Evolutionary conservation across 495 filamentous ascomycete species (phyloP), one percentile per base, ranked within the genome.

Genomic region (Peziza echinospora): DNA sequence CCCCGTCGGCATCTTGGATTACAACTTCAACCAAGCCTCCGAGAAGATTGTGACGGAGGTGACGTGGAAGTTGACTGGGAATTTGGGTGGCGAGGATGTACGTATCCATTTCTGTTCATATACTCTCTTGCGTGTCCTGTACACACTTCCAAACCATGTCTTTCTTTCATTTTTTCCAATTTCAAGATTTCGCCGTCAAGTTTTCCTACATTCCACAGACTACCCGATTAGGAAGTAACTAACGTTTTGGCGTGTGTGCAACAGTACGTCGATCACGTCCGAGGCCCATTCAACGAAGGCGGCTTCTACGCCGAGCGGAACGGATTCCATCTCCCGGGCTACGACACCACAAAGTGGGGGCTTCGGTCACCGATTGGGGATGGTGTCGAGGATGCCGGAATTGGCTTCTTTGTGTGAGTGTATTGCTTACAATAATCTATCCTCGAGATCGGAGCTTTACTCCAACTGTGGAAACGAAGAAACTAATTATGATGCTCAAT

Each of bases 221-320:
- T n/a, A n/a, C n/a, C n/a, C n/a, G n/a, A n/a, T n/a, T n/a, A n/a
- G n/a, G n/a, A n/a, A n/a, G n/a, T n/a, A n/a, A n/a, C n/a, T n/a
- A n/a, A n/a, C 22, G 19, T 5, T n/a, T 46, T 23, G 8, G 16
- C 44, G 46, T 37, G 47, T 23, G 0, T 17, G 11, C 43, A 24
- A 11, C 13, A 76, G 41, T 84, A 82, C 60, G 28, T 51, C 0
- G 82, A 89, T 52, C 63, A 65, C 19, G 60, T 62, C 1, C 73
- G 80, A 26, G 82, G 82, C 9, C 82, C 80, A 2, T 56, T 85
- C 26, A 89, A 89, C 52, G 82, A 86, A 57, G 80, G 80, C 24
- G 79, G 74, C n/a, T 34, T 34, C n/a, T 82, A 65, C 51, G 69
- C 71, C 24, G 80, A 84, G 54, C 66, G 80, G 16, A 71, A 77